Evolutionary conservation across 2,329 filamentous ascomycete species (phyloP), one percentile per base, ranked within the genome.

Genomic region (Scedosporium apiospermum): DNA sequence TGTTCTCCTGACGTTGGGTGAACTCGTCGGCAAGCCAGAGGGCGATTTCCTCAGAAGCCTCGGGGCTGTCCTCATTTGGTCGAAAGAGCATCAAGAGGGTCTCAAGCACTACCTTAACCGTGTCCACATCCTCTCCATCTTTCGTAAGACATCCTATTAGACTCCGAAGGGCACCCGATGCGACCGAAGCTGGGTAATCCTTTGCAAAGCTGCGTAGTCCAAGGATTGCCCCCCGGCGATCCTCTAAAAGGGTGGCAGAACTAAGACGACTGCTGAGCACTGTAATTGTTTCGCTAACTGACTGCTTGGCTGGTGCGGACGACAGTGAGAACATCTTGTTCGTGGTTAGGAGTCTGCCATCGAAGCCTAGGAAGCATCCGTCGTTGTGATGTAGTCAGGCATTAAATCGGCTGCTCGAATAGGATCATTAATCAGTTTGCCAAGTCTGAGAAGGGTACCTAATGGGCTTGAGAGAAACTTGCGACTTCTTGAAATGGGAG

Each of bases 11-110:
- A 66, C 91, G 88, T 80, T 96, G 93, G 41, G 95, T 97, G 73
- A 99, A 99, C 75, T 98, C 93, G 76, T 99, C 95, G 62, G 95
- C 95, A 64, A 99, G 82, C 92, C 95, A 99, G 30, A 98, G 80
- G 18, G 89, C 89, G 69, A 99, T 96, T 75, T 99, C 95, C 67
- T 98, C 93, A 14, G 93, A 96, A 62, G 93, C 91, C 81, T 98
- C 93, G 38, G 91, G 84, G 80, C 91, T 96, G 71, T 80, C 78
- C 68, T 83, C 80, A 68, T 87, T 87, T 49, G 86, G 85, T 66
- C 76, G 86, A 74, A 98, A 98, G 49, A 99, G 86, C 87, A 96
- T 93, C 72, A 98, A 80, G 69, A 99, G 79, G 55, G 96, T 99
- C 82, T 99, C 95, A 66, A 99, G 81, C 65, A 96, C 90, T 63